These are phyloP conservation scores for Penicillium sclerotigenum DNA, from an alignment of 2,329 filamentous ascomycete genomes.

Conservation along the genomic window DNA sequence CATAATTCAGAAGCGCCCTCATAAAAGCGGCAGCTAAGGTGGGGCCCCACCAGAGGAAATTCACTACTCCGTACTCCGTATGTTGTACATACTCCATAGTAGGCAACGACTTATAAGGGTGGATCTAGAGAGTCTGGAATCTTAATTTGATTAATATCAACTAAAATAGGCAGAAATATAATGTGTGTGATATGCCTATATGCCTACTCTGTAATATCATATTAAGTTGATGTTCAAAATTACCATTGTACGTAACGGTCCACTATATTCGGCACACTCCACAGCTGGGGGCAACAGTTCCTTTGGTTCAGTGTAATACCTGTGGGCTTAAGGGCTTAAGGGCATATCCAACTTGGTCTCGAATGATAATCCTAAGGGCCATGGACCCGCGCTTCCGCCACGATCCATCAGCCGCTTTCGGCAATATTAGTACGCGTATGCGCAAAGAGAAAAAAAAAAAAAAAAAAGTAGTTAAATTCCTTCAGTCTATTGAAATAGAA, in stretches of 20 bases:
- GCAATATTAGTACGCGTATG: constrained; percentile 11
- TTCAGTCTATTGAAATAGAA: too few relatives aligned
- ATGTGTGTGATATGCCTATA: too few relatives aligned
- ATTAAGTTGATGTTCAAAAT: not conserved
- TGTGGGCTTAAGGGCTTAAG: not conserved
- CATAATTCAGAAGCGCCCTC: not conserved
- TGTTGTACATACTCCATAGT: not conserved
- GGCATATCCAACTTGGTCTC: not conserved
- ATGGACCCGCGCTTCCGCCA: constrained; percentile 16
- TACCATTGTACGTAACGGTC: not conserved
- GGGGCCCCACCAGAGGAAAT: not conserved
- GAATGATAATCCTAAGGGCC: not conserved
- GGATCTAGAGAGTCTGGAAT: not conserved
- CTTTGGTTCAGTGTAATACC: constrained; percentile 3
- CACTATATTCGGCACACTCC: constrained; percentile 5
- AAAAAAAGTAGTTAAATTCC: too few relatives aligned
- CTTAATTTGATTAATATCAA: not conserved
- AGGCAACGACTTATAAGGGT: not conserved
- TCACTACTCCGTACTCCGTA: too few relatives aligned
- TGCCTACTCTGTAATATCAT: not conserved
- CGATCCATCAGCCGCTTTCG: constrained; percentile 20
- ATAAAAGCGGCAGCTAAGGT: constrained; percentile 1
- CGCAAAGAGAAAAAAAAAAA: too few relatives aligned
- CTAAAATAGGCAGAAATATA: too few relatives aligned
- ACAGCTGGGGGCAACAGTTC: constrained; percentile 17